Conservation (phyloP, 2,329 filamentous ascomycete genomes). For the Cladobotryum protrusum region DNA sequence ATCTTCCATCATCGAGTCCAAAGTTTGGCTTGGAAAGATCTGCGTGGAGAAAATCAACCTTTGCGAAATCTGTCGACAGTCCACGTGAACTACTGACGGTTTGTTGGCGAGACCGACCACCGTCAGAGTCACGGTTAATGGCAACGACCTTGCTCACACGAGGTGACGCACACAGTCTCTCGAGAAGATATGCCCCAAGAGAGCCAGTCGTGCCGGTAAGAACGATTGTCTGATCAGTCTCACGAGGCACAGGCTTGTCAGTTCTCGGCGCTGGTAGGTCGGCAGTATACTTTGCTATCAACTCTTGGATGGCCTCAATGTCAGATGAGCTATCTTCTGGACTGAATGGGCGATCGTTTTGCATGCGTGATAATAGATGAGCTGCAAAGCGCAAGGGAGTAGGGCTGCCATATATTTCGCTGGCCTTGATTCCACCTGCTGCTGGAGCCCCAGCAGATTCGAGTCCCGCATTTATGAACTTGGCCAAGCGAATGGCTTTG, state of each 20-base stretch:
- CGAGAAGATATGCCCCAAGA: constrained; percentile 68
- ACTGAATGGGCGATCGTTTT: constrained; percentile 6
- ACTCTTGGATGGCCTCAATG: constrained; percentile 5
- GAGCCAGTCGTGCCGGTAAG: constrained; percentile 87
- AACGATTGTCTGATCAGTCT: constrained; percentile 54
- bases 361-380: constrained; percentile 3
- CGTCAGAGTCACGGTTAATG: constrained; percentile 27
- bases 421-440: constrained; percentile 12
- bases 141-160: constrained; percentile 20
- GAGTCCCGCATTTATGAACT: constrained; percentile 16
- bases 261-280: constrained; percentile 16
- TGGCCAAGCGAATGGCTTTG: constrained; percentile 25
- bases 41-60: constrained; percentile 42
- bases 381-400: constrained; percentile 21
- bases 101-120: constrained; percentile 32
- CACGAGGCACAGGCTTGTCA: constrained; percentile 18
- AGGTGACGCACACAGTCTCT: constrained; percentile 23
- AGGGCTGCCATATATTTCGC: constrained; percentile 24
- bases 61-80: constrained; percentile 29
- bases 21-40: constrained; percentile 33
- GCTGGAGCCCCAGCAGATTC: constrained; percentile 13
- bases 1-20: not conserved
- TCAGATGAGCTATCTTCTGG: constrained; percentile 4
- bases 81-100: constrained; percentile 31
- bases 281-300: constrained; percentile 24